A percentile compares a stretch with the other conserved stretches of the same genome.
Evolutionary conservation across 2,329 filamentous ascomycete species (phyloP).

Genomic region (Cladosporium cucumerinum): DNA sequence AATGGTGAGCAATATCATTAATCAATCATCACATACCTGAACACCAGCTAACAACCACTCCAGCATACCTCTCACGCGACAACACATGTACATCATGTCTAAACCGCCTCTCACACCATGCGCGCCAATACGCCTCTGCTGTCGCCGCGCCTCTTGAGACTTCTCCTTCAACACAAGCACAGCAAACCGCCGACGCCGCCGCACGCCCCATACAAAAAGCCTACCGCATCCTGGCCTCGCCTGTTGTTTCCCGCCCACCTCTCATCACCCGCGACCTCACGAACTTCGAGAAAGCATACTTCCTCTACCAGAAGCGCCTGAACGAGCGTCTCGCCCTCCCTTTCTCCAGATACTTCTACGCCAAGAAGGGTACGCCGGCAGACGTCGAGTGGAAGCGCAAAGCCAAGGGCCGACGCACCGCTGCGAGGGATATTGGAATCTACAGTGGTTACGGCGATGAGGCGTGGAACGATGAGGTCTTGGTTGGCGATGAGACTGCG

Average conservation of each 20-base stretch:
- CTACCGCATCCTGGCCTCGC: constrained; percentile 55
- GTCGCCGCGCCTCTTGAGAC: constrained; percentile 34
- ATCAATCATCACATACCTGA: neutral
- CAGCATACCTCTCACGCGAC: constrained; percentile 37
- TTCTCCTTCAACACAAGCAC: constrained; percentile 27
- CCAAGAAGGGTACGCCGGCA: constrained; percentile 80
- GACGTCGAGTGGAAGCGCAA: constrained; percentile 90
- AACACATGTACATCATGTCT: constrained; percentile 47
- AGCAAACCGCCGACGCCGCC: constrained; percentile 37
- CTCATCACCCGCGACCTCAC: constrained; percentile 79
- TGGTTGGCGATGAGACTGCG: constrained; percentile 68
- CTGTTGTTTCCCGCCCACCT: constrained; percentile 85
- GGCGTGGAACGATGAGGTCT: constrained; percentile 88
- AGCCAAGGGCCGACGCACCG: constrained; percentile 69
- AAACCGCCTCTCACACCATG: constrained; percentile 38
- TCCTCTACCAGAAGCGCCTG: constrained; percentile 94
- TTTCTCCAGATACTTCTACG: constrained; percentile 90
- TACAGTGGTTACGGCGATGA: constrained; percentile 72
- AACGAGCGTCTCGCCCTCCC: constrained; percentile 87
- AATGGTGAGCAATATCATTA: constrained; percentile 35
- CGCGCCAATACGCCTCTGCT: constrained; percentile 35
- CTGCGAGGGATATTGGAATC: constrained; percentile 78
- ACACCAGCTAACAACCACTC: constrained; percentile 3
- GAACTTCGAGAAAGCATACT: constrained; percentile 87
- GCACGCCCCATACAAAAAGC: constrained; percentile 41